Evolutionary conservation across 169 alveolate species (phyloP), one percentile per base, ranked within the genome.

Genomic region (Eimeria brunetti): DNA sequence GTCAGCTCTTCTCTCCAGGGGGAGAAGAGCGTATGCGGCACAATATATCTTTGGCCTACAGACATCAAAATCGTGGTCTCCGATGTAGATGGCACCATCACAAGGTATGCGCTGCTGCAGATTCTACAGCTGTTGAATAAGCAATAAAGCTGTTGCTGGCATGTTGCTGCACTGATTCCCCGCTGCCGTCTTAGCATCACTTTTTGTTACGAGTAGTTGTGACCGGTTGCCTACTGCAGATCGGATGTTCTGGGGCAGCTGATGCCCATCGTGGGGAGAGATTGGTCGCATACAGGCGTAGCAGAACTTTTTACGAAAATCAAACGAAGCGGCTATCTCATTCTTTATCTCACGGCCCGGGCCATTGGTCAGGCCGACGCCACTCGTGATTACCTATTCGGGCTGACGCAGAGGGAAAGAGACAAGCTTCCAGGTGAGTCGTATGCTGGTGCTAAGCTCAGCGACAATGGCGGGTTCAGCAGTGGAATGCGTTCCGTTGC

Each of bases 11-110:
- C 99, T 38, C 96, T 97, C 56, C 98, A 98, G 97, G 99, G 99
- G 1, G 97, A 97, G 67, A 98, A 99, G 96, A 97, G 99, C 83
- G 98, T 99, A 44, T 96, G 96, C 75, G 99, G 99, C 24, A 96
- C 98, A 60, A 97, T 99, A 2, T 99, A 98, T 96, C 96, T 99
- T 56, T 99, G 99, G 99, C 98, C 99, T 36, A 96, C 97, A 46
- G 98, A 97, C 94, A 96, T 98, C n/a, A 98, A 98, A 95, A 98
- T 99, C 90, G 99, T 99, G 6, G 98, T 99, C 41, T 98, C 99
- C 36, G 99, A 99, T 97, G 99, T 99, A 53, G 99, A 99, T 97
- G 99, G 99, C 20, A 99, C 99, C 69, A 98, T 98, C 85, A 98
- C 99, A 22, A 78, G 95, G 96, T 94, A 38, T 38, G 96, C 58